Percentiles rank a stretch among this genome's conserved stretches.
phyloP scores from a whole-genome alignment of 192 early-diverging fungal genomes.

The Kappamyces sp. region DNA sequence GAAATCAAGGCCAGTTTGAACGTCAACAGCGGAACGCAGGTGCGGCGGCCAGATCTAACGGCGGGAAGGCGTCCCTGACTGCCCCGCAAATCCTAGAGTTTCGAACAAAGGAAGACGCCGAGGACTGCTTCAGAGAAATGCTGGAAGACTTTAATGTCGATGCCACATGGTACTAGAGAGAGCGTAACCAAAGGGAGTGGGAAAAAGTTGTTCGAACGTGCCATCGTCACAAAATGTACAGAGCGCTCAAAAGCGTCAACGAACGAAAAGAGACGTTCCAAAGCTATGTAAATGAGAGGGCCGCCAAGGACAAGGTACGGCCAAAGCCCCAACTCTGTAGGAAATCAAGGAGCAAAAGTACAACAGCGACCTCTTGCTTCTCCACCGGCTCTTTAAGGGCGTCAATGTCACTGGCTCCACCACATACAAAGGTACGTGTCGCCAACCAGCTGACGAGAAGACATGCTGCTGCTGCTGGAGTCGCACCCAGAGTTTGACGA shows the following conservation, averaged over 20 bases:
- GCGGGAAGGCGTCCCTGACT: slow-evolving; percentile 1
- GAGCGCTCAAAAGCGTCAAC: slow-evolving; percentile 66
- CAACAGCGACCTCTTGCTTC: neutral
- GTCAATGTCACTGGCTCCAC: neutral
- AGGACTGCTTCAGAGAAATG: slow-evolving; percentile 68
- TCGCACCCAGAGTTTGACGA: slow-evolving; percentile 58
- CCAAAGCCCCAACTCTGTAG: slow-evolving; percentile 2
- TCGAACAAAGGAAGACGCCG: slow-evolving; percentile 71
- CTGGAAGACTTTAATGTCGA: slow-evolving; percentile 59
- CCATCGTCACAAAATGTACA: slow-evolving; percentile 77
- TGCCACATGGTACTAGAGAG: slow-evolving; percentile 27
- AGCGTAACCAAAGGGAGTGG: slow-evolving; percentile 86
- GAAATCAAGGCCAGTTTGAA: neutral
- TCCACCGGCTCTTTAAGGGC: slow-evolving; percentile 2
- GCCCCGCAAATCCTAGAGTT: slow-evolving; percentile 47
- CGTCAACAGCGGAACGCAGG: neutral
- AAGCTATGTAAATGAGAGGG: slow-evolving; percentile 56
- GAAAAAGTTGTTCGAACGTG: slow-evolving; percentile 83
- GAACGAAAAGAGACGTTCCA: slow-evolving; percentile 83
- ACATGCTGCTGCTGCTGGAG: slow-evolving; percentile 45
- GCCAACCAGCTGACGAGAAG: slow-evolving; percentile 34
- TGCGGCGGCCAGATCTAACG: slow-evolving; percentile 4
- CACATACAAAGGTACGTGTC: slow-evolving; percentile 10
- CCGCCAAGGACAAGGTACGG: slow-evolving; percentile 51
- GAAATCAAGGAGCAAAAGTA: slow-evolving; percentile 6